phyloP scores from a whole-genome alignment of 257 asterid species.

The Coffea canephora region DNA sequence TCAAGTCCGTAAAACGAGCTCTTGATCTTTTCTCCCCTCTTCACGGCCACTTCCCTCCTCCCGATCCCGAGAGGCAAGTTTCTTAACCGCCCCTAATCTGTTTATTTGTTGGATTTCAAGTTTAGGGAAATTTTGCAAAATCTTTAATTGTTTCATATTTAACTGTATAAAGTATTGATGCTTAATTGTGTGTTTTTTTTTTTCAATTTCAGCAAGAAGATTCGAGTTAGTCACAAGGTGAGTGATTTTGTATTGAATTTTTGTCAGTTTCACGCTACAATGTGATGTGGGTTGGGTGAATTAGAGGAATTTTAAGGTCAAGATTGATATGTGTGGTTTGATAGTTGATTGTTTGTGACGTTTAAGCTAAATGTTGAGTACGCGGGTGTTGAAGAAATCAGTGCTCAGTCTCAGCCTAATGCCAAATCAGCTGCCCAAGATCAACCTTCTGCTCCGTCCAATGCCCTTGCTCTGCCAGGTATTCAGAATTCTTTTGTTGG shows the following conservation, averaged over 20 bases:
- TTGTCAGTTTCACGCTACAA: neutral
- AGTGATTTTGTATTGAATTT: constrained; percentile 17
- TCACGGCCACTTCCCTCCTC: constrained; percentile 70
- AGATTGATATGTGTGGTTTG: neutral
- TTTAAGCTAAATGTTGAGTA: constrained; percentile 69
- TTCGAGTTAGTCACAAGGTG: constrained; percentile 82
- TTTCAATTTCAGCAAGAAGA: constrained; percentile 67
- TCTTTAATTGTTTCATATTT: neutral
- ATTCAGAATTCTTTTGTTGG: constrained; percentile 12
- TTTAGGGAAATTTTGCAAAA: neutral
- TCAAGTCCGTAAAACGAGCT: constrained; percentile 77
- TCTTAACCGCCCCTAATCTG: neutral
- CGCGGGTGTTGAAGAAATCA: constrained; percentile 38
- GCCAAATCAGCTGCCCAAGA: constrained; percentile 36
- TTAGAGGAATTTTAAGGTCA: neutral
- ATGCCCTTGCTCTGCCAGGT: constrained; percentile 90
- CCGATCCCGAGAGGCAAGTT: constrained; percentile 70
- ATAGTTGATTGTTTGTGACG: constrained; percentile 1
- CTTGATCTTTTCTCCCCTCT: constrained; percentile 91
- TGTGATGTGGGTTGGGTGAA: neutral
- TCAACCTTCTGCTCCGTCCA: constrained; percentile 48
- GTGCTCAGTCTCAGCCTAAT: constrained; percentile 28
- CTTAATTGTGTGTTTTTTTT: neutral
- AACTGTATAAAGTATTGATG: neutral
- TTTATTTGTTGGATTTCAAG: neutral